Evolutionary conservation across 441 rosid genomes (phyloP).

Genomic region (Erodium trifolium): DNA sequence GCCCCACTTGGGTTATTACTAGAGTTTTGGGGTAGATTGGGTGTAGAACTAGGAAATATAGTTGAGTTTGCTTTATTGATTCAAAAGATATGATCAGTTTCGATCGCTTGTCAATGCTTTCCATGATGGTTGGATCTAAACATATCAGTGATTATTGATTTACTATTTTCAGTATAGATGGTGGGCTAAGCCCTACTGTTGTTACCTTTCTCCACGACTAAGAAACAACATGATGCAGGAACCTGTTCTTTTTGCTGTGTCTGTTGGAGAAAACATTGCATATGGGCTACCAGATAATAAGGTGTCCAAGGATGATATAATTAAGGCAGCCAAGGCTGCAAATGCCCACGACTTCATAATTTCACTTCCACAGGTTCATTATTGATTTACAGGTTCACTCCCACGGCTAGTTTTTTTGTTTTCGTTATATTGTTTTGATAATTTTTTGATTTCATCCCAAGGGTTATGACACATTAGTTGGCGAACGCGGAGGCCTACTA

Average conservation of each 20-base stretch:
- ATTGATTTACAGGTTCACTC: too few species aligned
- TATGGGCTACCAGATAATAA: constrained; percentile 89
- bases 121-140: neutral
- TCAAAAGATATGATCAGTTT: neutral
- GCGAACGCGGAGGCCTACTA: constrained; percentile 86
- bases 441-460: constrained; percentile 27
- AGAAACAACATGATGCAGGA: constrained; percentile 36
- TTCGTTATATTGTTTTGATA: constrained; percentile 16
- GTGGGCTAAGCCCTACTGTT: too few species aligned
- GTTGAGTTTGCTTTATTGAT: neutral
- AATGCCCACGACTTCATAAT: constrained; percentile 93
- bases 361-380: constrained; percentile 80
- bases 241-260: constrained; percentile 80
- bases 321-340: constrained; percentile 91
- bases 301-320: constrained; percentile 77
- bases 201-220: too few species aligned
- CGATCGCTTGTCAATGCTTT: too few species aligned
- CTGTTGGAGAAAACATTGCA: constrained; percentile 92
- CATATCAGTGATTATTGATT: neutral
- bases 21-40: neutral
- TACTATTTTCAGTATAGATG: too few species aligned
- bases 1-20: neutral
- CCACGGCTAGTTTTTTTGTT: constrained; percentile 6
- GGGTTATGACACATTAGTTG: constrained; percentile 91
- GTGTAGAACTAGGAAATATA: neutral